Conservation (phyloP, 768 basidiomycete genomes). For the Hydnomerulius pinastri region DNA sequence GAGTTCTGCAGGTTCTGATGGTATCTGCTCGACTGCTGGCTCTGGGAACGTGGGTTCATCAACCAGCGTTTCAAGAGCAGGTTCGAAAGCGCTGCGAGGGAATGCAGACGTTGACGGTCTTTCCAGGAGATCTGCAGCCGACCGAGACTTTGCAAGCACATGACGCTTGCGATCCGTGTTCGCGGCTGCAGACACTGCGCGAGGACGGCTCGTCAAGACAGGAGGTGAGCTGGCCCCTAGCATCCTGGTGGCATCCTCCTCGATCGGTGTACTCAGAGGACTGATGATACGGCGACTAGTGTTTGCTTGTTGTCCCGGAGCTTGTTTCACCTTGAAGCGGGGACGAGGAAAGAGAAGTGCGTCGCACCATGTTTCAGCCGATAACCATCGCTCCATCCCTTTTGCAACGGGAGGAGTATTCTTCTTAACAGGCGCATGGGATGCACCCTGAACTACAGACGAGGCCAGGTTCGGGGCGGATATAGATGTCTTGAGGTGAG, state of each 20-base stretch:
- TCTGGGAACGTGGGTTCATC: constrained; percentile 13
- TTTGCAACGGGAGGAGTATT: constrained; percentile 33
- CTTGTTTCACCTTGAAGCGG: constrained; percentile 56
- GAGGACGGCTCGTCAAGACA: constrained; percentile 20
- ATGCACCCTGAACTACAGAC: constrained; percentile 5
- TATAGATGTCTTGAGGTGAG: constrained; percentile 50
- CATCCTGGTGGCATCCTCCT: constrained; percentile 3
- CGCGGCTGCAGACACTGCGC: constrained; percentile 15
- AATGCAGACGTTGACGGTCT: constrained; percentile 7
- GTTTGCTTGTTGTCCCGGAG: constrained; percentile 13
- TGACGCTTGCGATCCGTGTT: not conserved
- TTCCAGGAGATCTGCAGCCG: constrained; percentile 19
- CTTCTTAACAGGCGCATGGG: constrained; percentile 19
- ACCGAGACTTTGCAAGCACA: constrained; percentile 22
- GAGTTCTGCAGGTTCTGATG: constrained; percentile 47
- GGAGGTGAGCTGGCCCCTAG: constrained; percentile 11
- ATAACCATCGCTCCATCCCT: constrained; percentile 64
- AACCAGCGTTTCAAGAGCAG: constrained; percentile 18
- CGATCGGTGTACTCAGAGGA: constrained; percentile 50
- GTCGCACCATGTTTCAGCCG: constrained; percentile 82
- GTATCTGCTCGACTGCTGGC: not conserved
- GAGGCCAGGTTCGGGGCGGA: constrained; percentile 68
- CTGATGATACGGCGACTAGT: constrained; percentile 43
- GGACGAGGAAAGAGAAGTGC: constrained; percentile 77
- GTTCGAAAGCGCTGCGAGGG: constrained; percentile 12